Evolutionary conservation across 1,284 basidiomycete species (phyloP), one percentile per base, ranked within the genome.

Genomic region (Pyrrhoderma noxium): DNA sequence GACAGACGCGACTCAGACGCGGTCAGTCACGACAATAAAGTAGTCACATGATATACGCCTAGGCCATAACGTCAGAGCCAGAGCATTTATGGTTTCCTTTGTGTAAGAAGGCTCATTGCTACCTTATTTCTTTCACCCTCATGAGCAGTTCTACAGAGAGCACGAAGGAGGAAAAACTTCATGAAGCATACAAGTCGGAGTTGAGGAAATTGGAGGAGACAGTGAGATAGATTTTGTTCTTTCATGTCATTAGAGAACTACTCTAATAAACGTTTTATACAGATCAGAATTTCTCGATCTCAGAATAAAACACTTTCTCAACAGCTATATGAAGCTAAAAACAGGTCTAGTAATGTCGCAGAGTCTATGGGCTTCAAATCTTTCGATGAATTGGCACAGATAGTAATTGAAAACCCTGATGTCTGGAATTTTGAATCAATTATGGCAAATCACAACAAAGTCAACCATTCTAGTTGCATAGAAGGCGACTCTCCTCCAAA

Each of bases 341-440:
- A 61, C 22, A 52, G 55, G 2, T 38, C 47, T 23, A 47, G 40
- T 2, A 52, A 53, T 22, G 47, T 58, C 2, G 54, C 56, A 3
- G 57, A 56, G 19, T 52, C 46, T 3, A 57, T 61, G 18, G 60
- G 60, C 11, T 61, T 59, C 38, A 19, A 45, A 3, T 45, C 41
- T 41, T 47, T 57, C 11, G 53, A 59, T 14, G 46, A 51, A 8
- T 51, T 58, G 8, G 57, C 57, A 35, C 45, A 47, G 8, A 47
- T 34, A 9, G 25, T 51, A 3, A 21, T 46, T 7, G 18, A 21
- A 25, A 34, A 45, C 8, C 49, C 43, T 14, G 34, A 18, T 31
- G 27, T 53, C 11, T 53, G 52, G 52, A 53, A 53, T 8, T 7
- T 27, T 9, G 39, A 44, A 11, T 13, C 44, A 22, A 47, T 47